These are phyloP conservation scores for Penicillium thymicola DNA, from an alignment of 2,329 filamentous ascomycete genomes.

Conservation along the genomic window DNA sequence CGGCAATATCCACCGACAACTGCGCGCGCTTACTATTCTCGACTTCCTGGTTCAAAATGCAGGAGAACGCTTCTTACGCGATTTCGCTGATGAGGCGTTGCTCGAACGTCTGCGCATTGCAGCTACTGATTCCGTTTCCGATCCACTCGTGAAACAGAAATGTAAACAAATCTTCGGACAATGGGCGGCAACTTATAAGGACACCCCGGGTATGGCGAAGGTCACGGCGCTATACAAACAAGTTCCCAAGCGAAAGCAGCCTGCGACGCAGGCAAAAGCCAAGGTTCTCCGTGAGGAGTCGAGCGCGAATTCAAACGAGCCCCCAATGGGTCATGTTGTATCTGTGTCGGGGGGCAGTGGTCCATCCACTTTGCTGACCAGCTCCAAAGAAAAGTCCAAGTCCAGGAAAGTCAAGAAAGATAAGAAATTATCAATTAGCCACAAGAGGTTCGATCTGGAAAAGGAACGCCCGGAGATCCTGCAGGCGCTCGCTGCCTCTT, in stretches of 20 bases:
- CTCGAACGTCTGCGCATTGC: conserved; percentile 87
- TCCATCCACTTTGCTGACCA: conserved; percentile 36
- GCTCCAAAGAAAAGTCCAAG: conserved; percentile 37
- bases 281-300: conserved; percentile 81
- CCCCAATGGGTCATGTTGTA: conserved; percentile 38
- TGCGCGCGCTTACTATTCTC: conserved; percentile 81
- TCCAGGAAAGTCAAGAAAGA: conserved; percentile 55
- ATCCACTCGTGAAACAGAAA: conserved; percentile 81
- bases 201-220: conserved; percentile 72
- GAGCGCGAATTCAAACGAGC: conserved; percentile 38
- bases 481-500: conserved; percentile 81
- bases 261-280: conserved; percentile 71
- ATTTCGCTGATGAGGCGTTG: conserved; percentile 85
- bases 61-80: conserved; percentile 77
- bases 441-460: conserved; percentile 73
- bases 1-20: conserved; percentile 86
- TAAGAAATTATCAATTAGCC: conserved; percentile 46
- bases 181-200: conserved; percentile 81
- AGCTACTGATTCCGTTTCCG: conserved; percentile 78
- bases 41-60: conserved; percentile 95
- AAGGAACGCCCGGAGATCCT: conserved; percentile 85
- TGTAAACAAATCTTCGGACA: conserved; percentile 81
- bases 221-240: conserved; percentile 76
- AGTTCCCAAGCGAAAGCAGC: conserved; percentile 65
- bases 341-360: conserved; percentile 40